Conservation (phyloP, 192 early-diverging fungal genomes). For the Coemansia nantahalensis region DNA sequence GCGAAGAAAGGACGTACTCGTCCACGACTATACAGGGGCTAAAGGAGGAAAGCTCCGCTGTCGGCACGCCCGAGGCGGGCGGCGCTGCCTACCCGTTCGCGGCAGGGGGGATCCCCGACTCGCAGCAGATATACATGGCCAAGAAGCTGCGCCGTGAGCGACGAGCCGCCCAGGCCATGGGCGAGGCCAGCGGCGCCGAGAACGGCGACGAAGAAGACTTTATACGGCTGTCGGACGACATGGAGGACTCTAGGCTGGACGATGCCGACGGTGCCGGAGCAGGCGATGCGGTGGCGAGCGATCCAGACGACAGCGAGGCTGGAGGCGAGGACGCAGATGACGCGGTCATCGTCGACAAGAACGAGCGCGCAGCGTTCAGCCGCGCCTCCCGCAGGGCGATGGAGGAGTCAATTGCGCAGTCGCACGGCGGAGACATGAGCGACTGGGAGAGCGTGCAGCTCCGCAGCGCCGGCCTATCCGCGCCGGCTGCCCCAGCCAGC, state of each 20-base stretch:
- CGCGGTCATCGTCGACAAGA: constrained; percentile 26
- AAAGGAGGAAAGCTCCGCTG: background rate
- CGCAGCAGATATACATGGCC: constrained; percentile 42
- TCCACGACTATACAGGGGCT: constrained; percentile 11
- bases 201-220: constrained; percentile 17
- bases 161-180: constrained; percentile 23
- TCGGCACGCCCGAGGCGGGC: background rate
- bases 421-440: constrained; percentile 33
- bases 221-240: constrained; percentile 22
- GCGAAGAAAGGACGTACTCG: constrained; percentile 12
- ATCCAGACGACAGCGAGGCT: constrained; percentile 5
- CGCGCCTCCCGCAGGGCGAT: constrained; percentile 15
- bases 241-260: constrained; percentile 8
- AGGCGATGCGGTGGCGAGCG: background rate
- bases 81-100: constrained; percentile 33
- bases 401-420: constrained; percentile 28
- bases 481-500: background rate
- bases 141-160: constrained; percentile 44
- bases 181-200: background rate
- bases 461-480: constrained; percentile 33
- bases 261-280: background rate
- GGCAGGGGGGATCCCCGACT: constrained; percentile 31
- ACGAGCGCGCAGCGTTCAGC: constrained; percentile 26
- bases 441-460: constrained; percentile 49
- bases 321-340: constrained; percentile 43